These are phyloP conservation scores for Jackrogersella multiformis DNA, from an alignment of 495 filamentous ascomycete species.

Conservation along the genomic window DNA sequence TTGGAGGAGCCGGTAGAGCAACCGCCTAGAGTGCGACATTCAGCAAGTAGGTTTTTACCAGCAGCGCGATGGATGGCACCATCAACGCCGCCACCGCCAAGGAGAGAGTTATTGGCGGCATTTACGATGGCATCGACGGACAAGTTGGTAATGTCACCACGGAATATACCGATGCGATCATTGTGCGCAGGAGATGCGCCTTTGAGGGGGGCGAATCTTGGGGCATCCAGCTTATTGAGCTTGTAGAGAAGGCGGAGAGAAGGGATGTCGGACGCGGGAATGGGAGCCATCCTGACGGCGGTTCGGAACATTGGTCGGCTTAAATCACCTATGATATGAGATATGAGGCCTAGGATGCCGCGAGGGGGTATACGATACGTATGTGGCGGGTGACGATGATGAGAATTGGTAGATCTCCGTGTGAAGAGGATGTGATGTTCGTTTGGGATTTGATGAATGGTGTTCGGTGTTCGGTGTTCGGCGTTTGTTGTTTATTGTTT, in stretches of 20 bases:
- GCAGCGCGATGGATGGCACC: constrained; percentile 88
- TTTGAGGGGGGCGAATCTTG: constrained; percentile 23
- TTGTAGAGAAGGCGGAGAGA: constrained; percentile 71
- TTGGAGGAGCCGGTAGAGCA: constrained; percentile 84
- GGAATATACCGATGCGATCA: constrained; percentile 73
- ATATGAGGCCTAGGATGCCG: too few relatives aligned
- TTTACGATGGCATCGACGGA: constrained; percentile 88
- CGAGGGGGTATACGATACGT: too few relatives aligned
- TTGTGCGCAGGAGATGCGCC: constrained; percentile 63
- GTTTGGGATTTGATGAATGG: too few relatives aligned
- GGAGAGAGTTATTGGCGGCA: constrained; percentile 81
- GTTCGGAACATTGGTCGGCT: constrained; percentile 20
- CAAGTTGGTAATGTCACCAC: constrained; percentile 85
- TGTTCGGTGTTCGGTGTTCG: too few relatives aligned
- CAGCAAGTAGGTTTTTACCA: constrained; percentile 70
- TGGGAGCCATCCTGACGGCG: constrained; percentile 44
- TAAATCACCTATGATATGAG: not conserved
- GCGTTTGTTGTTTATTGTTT: too few relatives aligned
- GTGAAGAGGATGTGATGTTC: too few relatives aligned
- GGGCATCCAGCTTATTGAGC: constrained; percentile 49
- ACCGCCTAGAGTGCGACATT: constrained; percentile 73
- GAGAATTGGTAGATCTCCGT: too few relatives aligned
- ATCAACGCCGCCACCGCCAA: constrained; percentile 88
- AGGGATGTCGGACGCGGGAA: constrained; percentile 64
- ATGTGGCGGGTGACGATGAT: too few relatives aligned